Conservation (phyloP, 139 green algal species). For the Chlorella ohadii region DNA sequence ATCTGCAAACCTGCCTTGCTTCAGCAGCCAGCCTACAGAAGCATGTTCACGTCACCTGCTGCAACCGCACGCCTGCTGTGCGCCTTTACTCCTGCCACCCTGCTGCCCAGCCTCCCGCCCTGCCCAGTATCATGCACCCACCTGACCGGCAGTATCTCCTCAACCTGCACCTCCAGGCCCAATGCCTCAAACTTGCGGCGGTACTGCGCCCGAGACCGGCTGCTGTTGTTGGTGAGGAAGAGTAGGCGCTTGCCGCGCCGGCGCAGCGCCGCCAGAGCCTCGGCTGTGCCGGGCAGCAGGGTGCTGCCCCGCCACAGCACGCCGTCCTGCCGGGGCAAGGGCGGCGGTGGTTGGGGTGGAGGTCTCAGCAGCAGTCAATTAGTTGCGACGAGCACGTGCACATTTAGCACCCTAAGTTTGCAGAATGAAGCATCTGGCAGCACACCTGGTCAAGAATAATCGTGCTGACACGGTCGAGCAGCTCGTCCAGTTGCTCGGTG, state of each 20-base stretch:
- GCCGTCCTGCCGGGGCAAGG: conserved; percentile 45
- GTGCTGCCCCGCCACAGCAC: conserved; percentile 68
- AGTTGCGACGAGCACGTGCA: too few species aligned
- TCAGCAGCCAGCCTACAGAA: too few species aligned
- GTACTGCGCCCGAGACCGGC: conserved; percentile 54
- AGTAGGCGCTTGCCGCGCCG: conserved; percentile 64
- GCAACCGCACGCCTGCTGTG: too few species aligned
- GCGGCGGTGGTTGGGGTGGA: too few species aligned
- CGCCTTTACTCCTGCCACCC: too few species aligned
- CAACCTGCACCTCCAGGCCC: conserved; percentile 25
- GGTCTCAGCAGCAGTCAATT: too few species aligned
- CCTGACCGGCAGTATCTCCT: not conserved
- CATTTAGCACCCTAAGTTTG: too few species aligned
- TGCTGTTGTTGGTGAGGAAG: conserved; percentile 80
- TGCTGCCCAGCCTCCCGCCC: too few species aligned
- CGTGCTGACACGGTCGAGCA: conserved; percentile 45
- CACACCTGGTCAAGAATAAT: conserved; percentile 62
- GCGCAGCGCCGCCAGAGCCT: conserved; percentile 58
- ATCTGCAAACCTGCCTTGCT: too few species aligned
- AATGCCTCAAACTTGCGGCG: conserved; percentile 57
- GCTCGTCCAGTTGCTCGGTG: not conserved
- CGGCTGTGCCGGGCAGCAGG: conserved; percentile 40
- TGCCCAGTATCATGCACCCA: too few species aligned
- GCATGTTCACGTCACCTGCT: too few species aligned
- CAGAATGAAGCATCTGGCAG: too few species aligned